A percentile compares a stretch with the other conserved stretches of the same genome.
phyloP scores from a whole-genome alignment of 495 filamentous ascomycete species.

The Daldinia vernicosa region DNA sequence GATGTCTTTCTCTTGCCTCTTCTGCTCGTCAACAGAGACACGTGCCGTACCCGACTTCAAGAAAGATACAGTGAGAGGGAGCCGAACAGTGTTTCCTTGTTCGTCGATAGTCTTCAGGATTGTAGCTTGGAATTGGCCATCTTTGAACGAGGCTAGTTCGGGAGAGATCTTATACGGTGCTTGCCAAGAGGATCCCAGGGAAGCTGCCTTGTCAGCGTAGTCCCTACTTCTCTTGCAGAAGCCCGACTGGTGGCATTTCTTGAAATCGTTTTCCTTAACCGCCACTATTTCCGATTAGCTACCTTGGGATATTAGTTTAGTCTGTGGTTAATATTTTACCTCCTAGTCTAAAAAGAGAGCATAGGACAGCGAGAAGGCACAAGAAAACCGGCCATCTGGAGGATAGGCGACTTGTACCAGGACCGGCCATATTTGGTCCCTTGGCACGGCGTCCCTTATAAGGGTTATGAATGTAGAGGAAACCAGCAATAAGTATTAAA shows the following conservation, averaged over 20 bases:
- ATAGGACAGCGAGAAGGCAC: slow-evolving; percentile 54
- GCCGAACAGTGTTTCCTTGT: slow-evolving; percentile 67
- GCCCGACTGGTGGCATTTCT: slow-evolving; percentile 91
- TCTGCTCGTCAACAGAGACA: slow-evolving; percentile 89
- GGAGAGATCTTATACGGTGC: slow-evolving; percentile 83
- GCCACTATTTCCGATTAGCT: slow-evolving; percentile 60
- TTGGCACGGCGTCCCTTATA: slow-evolving; percentile 26
- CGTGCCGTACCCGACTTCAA: slow-evolving; percentile 87
- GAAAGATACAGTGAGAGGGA: slow-evolving; percentile 88
- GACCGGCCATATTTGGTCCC: slow-evolving; percentile 36
- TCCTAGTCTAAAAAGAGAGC: slow-evolving; percentile 57
- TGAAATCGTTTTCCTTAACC: slow-evolving; percentile 97
- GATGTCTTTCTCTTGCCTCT: slow-evolving; percentile 86
- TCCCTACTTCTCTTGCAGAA: slow-evolving; percentile 96
- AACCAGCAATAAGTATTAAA: slow-evolving; percentile 25
- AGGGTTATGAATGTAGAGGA: slow-evolving; percentile 18
- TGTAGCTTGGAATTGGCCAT: slow-evolving; percentile 80
- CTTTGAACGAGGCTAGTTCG: slow-evolving; percentile 74
- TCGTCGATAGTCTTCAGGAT: slow-evolving; percentile 78
- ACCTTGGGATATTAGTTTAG: background rate
- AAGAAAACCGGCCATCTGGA: slow-evolving; percentile 65
- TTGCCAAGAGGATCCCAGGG: slow-evolving; percentile 71
- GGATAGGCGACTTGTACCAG: slow-evolving; percentile 57
- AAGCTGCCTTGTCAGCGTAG: slow-evolving; percentile 78
- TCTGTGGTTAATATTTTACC: slow-evolving; percentile 47